These are phyloP conservation scores for Podospora didyma DNA, from an alignment of 495 filamentous ascomycete genomes.

Conservation along the genomic window DNA sequence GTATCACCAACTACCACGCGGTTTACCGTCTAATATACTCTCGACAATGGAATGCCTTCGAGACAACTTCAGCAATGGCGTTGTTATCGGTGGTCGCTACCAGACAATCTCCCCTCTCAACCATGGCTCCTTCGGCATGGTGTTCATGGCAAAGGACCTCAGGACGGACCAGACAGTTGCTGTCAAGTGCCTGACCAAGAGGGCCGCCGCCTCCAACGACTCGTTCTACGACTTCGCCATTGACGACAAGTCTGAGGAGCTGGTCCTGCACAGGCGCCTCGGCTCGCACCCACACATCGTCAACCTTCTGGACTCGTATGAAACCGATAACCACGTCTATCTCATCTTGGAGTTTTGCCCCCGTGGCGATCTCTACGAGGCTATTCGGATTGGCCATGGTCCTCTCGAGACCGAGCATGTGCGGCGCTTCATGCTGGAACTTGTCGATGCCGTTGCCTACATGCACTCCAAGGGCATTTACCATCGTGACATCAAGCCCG, in stretches of 20 bases:
- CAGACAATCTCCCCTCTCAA: conserved; percentile 90
- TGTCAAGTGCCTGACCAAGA: conserved; percentile 91
- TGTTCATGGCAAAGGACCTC: conserved; percentile 84
- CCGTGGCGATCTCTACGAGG: conserved; percentile 97
- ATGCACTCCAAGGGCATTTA: conserved; percentile 89
- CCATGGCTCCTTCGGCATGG: conserved; percentile 97
- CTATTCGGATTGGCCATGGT: conserved; percentile 81
- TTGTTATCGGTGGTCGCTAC: conserved; percentile 80
- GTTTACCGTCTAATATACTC: conserved; percentile 13
- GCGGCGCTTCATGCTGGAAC: conserved; percentile 91
- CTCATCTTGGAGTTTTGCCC: conserved; percentile 93
- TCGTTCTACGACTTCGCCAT: conserved; percentile 54
- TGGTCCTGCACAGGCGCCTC: conserved; percentile 73
- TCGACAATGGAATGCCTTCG: conserved; percentile 74
- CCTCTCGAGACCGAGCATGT: conserved; percentile 95
- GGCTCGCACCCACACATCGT: conserved; percentile 86
- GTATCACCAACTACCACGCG: conserved; percentile 30
- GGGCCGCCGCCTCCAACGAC: conserved; percentile 50
- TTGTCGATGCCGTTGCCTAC: conserved; percentile 83
- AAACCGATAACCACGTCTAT: conserved; percentile 84
- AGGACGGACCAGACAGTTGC: conserved; percentile 74
- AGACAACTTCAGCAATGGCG: conserved; percentile 66
- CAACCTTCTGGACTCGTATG: conserved; percentile 86
- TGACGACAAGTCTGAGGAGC: conserved; percentile 85
- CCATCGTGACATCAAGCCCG: conserved; percentile 98